Base-by-base conservation (phyloP, 257 asterid species). In the Anisodus tanguticus region DNA sequence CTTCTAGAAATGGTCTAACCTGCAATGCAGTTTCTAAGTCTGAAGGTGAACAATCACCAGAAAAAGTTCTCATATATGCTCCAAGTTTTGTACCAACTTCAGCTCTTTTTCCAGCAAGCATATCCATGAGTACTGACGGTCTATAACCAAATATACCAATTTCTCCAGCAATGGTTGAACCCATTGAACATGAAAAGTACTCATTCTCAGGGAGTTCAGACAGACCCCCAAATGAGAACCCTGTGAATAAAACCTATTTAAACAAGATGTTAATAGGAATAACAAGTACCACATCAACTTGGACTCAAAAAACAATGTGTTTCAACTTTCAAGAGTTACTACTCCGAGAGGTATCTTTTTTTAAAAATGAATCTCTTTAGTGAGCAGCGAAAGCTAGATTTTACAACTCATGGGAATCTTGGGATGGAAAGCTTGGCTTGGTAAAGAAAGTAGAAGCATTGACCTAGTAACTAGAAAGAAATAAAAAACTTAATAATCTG, bases 21-120 rank as follows among this genome's bases (percentile, higher is more conserved):
- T 95, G 99, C 90, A 95, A 86, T 31, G 98, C 99, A 85, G 97
- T 95, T 91, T 95, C 99, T 89, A 95, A 87, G 92, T 95, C 99
- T 74, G 97, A 88, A 85, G 99, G 99, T 6, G 99, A 95, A 89
- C 99, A 94, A 91, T 94, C 98, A 16, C 98, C 98, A 83, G 97
- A 93, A 87, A 95, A 94, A 87, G 97, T 92, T 91, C 98, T 91
- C 99, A 93, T 94, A 84, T 95, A 95, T 79, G 98, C 97, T 86
- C 98, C 99, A 86, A 95, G 91, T 78, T 92, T 91, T 81, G 98
- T 93, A 83, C 95, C 97, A 81, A 95, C 97, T 92, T 94, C 98
- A 85, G 97, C 97, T 89, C 98, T 90, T 92, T 93, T 95, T 85
- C 99, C 99, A 90, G 98, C 99, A 88, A 95, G 98, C 98, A 95